Evolutionary conservation across 257 asterid genomes (phyloP).

Genomic region (Primulina huaijiensis): DNA sequence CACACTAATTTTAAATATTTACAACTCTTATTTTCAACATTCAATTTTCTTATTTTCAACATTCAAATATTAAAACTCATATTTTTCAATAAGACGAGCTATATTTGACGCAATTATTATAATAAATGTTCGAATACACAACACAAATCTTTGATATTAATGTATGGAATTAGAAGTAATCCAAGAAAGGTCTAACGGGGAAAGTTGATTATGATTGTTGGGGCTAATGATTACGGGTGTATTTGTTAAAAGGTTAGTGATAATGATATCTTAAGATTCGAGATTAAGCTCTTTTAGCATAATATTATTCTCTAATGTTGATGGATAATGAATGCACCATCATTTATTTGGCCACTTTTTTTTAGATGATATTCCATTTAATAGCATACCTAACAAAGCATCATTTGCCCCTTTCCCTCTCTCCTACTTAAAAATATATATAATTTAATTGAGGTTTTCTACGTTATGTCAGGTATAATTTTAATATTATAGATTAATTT

Average conservation of each 20-base stretch:
- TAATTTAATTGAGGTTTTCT: too few relatives aligned
- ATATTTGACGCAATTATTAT: too few relatives aligned
- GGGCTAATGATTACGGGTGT: slow-evolving; percentile 25
- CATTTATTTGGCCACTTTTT: slow-evolving; percentile 20
- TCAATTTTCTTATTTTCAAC: too few relatives aligned
- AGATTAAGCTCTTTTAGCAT: neutral
- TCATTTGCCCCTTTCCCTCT: neutral
- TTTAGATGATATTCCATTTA: neutral
- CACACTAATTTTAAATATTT: too few relatives aligned
- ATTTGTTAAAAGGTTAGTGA: slow-evolving; percentile 29
- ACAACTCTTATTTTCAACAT: too few relatives aligned
- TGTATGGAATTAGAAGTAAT: neutral
- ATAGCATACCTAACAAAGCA: slow-evolving; percentile 19
- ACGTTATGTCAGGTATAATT: too few relatives aligned
- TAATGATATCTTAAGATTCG: slow-evolving; percentile 34
- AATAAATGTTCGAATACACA: too few relatives aligned
- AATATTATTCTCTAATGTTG: neutral
- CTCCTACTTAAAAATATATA: too few relatives aligned
- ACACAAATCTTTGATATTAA: neutral
- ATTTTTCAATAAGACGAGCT: too few relatives aligned
- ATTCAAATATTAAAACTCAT: too few relatives aligned
- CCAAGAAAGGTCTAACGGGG: slow-evolving; percentile 3
- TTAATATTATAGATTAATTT: too few relatives aligned
- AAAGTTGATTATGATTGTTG: slow-evolving; percentile 16
- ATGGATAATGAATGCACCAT: slow-evolving; percentile 15